Percentiles rank a stretch among this genome's conserved stretches.
These are phyloP conservation scores for Euphorbia schlechtendalii DNA, from an alignment of 441 rosid species.

Conservation along the genomic window DNA sequence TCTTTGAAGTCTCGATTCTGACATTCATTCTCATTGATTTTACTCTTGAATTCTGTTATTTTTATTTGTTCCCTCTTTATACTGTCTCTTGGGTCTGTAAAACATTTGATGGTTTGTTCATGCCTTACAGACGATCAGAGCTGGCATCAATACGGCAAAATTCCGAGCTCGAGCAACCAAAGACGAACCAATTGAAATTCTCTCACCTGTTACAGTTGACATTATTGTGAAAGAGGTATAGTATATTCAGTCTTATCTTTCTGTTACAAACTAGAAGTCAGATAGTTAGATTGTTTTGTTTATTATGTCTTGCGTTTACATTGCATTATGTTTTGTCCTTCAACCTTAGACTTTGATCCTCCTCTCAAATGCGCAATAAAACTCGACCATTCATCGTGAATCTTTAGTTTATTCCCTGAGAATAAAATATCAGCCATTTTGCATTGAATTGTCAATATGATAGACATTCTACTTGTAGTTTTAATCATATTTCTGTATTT, in stretches of 20 bases:
- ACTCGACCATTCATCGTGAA: background rate
- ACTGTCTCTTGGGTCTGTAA: background rate
- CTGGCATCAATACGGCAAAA: slow-evolving; percentile 44
- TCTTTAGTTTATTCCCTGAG: background rate
- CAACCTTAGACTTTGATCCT: background rate
- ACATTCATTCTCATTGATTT: slow-evolving; percentile 1
- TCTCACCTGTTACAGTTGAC: slow-evolving; percentile 63
- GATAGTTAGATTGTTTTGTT: too few species aligned
- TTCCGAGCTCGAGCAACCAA: slow-evolving; percentile 61
- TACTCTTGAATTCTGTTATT: background rate
- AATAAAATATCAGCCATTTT: background rate
- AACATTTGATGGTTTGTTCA: background rate
- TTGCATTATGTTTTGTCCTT: background rate
- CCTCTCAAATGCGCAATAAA: background rate
- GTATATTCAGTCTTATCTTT: too few species aligned
- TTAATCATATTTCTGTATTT: background rate
- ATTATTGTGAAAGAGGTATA: slow-evolving; percentile 69
- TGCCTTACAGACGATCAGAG: slow-evolving; percentile 19
- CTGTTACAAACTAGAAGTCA: too few species aligned
- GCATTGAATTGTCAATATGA: background rate
- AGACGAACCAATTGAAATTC: slow-evolving; percentile 71
- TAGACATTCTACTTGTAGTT: too few species aligned
- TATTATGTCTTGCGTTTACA: background rate
- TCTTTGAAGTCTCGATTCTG: slow-evolving; percentile 14
- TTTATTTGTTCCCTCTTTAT: background rate